Percentiles rank a stretch among this genome's conserved stretches.
These are phyloP conservation scores for Coprinopsis cinerea DNA, from an alignment of 768 basidiomycete species.

Conservation along the genomic window DNA sequence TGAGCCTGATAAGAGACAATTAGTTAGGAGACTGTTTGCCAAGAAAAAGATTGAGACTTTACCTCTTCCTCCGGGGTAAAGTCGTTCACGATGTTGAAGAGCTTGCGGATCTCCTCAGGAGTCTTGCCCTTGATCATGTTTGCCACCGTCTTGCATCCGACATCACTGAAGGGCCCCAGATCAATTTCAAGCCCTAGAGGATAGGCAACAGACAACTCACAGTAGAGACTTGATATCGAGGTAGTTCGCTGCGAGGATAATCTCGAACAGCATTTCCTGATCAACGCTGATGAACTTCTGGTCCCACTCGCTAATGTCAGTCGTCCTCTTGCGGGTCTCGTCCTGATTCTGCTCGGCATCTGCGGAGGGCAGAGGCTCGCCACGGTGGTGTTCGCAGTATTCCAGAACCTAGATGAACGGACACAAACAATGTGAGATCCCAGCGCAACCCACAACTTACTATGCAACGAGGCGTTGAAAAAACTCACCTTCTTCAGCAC, in stretches of 20 bases:
- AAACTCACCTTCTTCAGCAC: slow-evolving; percentile 84
- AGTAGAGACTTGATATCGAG: slow-evolving; percentile 98
- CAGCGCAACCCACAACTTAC: background rate
- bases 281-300: slow-evolving; percentile 98
- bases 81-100: slow-evolving; percentile 97
- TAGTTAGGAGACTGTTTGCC: slow-evolving; percentile 8
- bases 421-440: slow-evolving; percentile 6
- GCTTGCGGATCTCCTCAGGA: slow-evolving; percentile 96
- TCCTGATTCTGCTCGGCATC: slow-evolving; percentile 81
- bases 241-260: slow-evolving; percentile 99
- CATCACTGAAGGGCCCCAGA: slow-evolving; percentile 52
- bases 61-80: slow-evolving; percentile 99
- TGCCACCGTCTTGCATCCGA: slow-evolving; percentile 97
- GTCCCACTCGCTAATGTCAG: slow-evolving; percentile 99
- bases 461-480: background rate
- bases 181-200: background rate
- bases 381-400: slow-evolving; percentile 98
- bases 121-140: slow-evolving; percentile 99
- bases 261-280: slow-evolving; percentile 99
- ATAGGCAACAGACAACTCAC: slow-evolving; percentile 45
- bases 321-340: slow-evolving; percentile 95
- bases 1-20: slow-evolving; percentile 56
- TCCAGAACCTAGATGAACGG: slow-evolving; percentile 82
- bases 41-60: slow-evolving; percentile 16
- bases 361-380: slow-evolving; percentile 88